A percentile compares a stretch with the other conserved stretches of the same genome.
phyloP scores from a whole-genome alignment of 768 basidiomycete genomes.

The Rickenella mellea region DNA sequence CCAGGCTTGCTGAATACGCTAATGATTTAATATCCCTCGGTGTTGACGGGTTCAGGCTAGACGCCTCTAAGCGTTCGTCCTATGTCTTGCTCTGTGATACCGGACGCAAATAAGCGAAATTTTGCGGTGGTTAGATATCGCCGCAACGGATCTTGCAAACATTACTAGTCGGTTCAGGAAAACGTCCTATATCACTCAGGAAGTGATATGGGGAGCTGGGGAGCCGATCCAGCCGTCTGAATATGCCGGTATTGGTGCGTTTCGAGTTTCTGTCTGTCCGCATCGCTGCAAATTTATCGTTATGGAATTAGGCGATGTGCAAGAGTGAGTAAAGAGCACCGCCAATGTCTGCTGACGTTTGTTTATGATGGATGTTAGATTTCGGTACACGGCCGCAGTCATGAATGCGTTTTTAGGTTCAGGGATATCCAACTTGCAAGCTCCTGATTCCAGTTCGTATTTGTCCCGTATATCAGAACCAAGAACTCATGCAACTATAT shows the following conservation, averaged over 20 bases:
- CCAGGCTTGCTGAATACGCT: constrained; percentile 40
- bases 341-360: not conserved
- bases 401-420: constrained; percentile 40
- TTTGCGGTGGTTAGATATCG: constrained; percentile 33
- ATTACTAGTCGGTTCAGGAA: constrained; percentile 35
- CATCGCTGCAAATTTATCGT: not conserved
- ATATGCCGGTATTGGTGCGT: constrained; percentile 36
- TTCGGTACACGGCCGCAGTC: constrained; percentile 49
- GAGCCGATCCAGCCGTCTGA: constrained; percentile 46
- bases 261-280: not conserved
- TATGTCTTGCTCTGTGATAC: not conserved
- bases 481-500: not conserved
- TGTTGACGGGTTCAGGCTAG: constrained; percentile 51
- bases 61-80: constrained; percentile 52
- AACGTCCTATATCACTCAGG: constrained; percentile 53
- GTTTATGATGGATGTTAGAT: constrained; percentile 18
- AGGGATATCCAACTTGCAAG: constrained; percentile 22
- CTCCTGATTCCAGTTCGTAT: not conserved
- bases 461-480: not conserved
- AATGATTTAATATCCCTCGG: constrained; percentile 57
- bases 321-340: constrained; percentile 35
- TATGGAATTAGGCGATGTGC: constrained; percentile 36
- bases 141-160: constrained; percentile 40
- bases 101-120: not conserved
- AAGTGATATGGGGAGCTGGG: constrained; percentile 37